These are phyloP conservation scores for Plantago major DNA, from an alignment of 257 asterid species.

Conservation along the genomic window DNA sequence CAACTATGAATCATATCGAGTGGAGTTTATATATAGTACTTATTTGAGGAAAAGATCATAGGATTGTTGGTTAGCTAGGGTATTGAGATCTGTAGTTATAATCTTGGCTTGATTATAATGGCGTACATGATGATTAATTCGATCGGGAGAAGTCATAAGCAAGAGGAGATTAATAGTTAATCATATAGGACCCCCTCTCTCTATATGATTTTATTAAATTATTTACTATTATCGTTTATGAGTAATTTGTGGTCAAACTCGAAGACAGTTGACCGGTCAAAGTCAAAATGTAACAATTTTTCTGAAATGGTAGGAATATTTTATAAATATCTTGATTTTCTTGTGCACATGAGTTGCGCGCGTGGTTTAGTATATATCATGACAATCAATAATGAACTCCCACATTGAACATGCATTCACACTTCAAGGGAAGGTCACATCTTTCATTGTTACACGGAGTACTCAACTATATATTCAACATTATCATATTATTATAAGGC, in stretches of 20 bases:
- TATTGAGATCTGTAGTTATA: constrained; percentile 1
- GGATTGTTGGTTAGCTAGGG: constrained; percentile 9
- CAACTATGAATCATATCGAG: neutral
- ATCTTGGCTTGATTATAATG: neutral
- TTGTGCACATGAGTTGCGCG: neutral
- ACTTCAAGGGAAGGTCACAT: neutral
- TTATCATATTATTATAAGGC: too few relatives aligned
- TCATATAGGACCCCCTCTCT: too few relatives aligned
- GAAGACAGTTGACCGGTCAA: too few relatives aligned
- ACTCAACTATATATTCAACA: too few relatives aligned
- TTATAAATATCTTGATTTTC: neutral
- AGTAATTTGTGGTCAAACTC: too few relatives aligned
- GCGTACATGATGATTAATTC: neutral
- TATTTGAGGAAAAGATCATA: neutral
- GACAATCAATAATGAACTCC: neutral
- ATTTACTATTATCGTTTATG: too few relatives aligned
- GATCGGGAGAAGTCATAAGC: neutral
- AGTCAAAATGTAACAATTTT: too few relatives aligned
- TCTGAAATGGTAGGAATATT: neutral
- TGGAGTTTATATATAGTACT: neutral
- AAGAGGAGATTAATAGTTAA: too few relatives aligned
- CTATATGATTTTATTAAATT: too few relatives aligned
- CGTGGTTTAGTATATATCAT: neutral
- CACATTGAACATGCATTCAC: constrained; percentile 5
- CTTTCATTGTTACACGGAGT: too few relatives aligned